These are phyloP conservation scores for Ascochyta clinopodiicola DNA, from an alignment of 2,329 filamentous ascomycete genomes.

Conservation along the genomic window DNA sequence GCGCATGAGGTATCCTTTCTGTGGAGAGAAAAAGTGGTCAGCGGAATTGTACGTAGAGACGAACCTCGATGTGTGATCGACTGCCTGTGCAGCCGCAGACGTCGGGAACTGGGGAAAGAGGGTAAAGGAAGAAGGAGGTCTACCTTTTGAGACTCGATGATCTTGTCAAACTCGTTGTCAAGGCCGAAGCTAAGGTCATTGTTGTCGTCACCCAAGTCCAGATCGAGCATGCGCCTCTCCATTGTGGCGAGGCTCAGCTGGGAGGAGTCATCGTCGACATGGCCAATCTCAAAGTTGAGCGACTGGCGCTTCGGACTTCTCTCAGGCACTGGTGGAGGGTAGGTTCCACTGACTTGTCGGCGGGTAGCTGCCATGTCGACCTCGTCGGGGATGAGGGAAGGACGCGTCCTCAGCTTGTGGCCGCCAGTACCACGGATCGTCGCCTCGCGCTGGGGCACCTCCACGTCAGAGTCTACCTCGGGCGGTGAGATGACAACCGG, in stretches of 20 bases:
- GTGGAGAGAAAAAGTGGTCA: constrained; percentile 62
- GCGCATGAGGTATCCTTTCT: constrained; percentile 98
- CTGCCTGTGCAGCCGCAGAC: constrained; percentile 27
- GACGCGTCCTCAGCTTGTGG: constrained; percentile 79
- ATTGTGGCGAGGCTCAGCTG: constrained; percentile 39
- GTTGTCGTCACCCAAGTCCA: constrained; percentile 74
- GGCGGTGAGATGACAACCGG: constrained; percentile 56
- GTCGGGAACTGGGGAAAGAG: constrained; percentile 40
- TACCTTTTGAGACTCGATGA: constrained; percentile 98
- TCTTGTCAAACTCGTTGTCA: constrained; percentile 90
- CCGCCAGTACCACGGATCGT: constrained; percentile 90
- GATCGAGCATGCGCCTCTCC: constrained; percentile 68
- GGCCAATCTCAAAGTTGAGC: constrained; percentile 41
- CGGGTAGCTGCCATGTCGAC: constrained; percentile 85
- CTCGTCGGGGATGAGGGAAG: constrained; percentile 87
- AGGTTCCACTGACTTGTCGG: constrained; percentile 81
- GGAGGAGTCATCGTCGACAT: constrained; percentile 42
- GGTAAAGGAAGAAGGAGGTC: constrained; percentile 54
- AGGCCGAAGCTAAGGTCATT: constrained; percentile 83
- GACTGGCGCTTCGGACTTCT: constrained; percentile 49
- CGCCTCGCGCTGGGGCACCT: constrained; percentile 80
- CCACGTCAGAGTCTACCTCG: constrained; percentile 61
- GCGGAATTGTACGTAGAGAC: constrained; percentile 46
- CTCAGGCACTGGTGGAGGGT: constrained; percentile 53
- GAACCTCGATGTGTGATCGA: constrained; percentile 37